A percentile compares a stretch with the other conserved stretches of the same genome.
Conservation (phyloP, 768 basidiomycete species). For the Tricholoma matsutake region DNA sequence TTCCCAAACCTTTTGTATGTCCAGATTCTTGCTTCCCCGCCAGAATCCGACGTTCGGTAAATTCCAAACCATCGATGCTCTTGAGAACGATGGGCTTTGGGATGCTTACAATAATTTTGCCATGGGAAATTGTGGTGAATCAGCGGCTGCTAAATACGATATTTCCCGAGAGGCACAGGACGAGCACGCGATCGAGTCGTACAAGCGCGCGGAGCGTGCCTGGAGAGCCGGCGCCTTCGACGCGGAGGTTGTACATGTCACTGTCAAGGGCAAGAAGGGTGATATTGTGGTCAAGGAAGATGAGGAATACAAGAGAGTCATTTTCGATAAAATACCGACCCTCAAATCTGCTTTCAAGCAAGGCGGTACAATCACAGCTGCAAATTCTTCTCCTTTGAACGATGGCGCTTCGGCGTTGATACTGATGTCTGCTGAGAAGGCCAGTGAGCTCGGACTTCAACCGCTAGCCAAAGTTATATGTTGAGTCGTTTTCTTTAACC, state of each 20-base stretch:
- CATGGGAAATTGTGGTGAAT: conserved; percentile 97
- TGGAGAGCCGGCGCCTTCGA: conserved; percentile 86
- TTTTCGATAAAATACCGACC: conserved; percentile 89
- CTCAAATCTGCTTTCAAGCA: conserved; percentile 89
- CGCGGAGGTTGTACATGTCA: conserved; percentile 86
- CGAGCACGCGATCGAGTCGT: conserved; percentile 90
- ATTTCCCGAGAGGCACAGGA: conserved; percentile 90
- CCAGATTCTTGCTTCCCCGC: conserved; percentile 81
- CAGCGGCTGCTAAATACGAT: conserved; percentile 72
- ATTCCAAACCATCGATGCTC: conserved; percentile 81
- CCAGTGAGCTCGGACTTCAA: conserved; percentile 84
- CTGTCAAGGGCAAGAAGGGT: conserved; percentile 92
- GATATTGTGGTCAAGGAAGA: conserved; percentile 89
- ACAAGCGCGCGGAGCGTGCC: conserved; percentile 87
- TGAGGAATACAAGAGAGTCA: conserved; percentile 96
- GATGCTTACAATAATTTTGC: conserved; percentile 97
- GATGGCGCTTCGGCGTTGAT: conserved; percentile 97
- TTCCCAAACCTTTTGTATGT: conserved; percentile 4
- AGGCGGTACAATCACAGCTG: conserved; percentile 90
- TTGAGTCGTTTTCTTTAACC: conserved; percentile 39
- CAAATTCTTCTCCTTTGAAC: conserved; percentile 92
- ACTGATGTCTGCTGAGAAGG: conserved; percentile 91
- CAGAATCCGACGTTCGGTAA: conserved; percentile 86
- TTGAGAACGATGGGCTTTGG: conserved; percentile 91
- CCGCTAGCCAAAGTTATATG: conserved; percentile 95